These are phyloP conservation scores for Puccinia hordei DNA, from an alignment of 1,284 basidiomycete genomes.

Conservation along the genomic window DNA sequence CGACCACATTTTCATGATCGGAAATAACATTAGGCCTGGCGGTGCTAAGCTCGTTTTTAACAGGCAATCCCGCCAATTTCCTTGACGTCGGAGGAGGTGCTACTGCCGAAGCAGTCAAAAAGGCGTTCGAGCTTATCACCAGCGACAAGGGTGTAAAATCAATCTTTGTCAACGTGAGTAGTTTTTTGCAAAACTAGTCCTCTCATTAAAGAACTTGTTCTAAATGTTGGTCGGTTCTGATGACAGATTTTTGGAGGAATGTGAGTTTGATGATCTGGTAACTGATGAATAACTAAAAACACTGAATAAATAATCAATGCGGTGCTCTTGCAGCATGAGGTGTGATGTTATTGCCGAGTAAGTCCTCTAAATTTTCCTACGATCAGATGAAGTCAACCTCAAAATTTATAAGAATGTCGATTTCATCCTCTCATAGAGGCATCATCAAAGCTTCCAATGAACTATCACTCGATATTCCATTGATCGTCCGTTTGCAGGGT, in stretches of 20 bases:
- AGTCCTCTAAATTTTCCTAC: neutral
- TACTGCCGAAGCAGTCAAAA: constrained; percentile 97
- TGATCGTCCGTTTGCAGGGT: constrained; percentile 92
- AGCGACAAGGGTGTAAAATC: constrained; percentile 89
- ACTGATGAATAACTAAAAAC: constrained; percentile 60
- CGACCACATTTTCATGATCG: constrained; percentile 45
- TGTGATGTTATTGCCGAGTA: constrained; percentile 70
- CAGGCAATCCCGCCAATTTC: constrained; percentile 87
- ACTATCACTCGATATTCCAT: constrained; percentile 77
- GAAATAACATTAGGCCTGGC: neutral
- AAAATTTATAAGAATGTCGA: neutral
- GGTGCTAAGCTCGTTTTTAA: neutral
- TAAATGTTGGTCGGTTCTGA: neutral
- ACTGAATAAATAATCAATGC: constrained; percentile 19
- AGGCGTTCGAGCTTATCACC: constrained; percentile 94
- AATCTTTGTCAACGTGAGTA: constrained; percentile 87
- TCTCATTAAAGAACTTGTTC: neutral
- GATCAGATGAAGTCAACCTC: neutral
- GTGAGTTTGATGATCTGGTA: constrained; percentile 51
- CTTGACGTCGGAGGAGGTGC: constrained; percentile 97
- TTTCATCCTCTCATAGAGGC: constrained; percentile 68
- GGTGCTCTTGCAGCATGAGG: constrained; percentile 77
- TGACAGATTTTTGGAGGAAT: constrained; percentile 57
- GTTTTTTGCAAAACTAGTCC: neutral
- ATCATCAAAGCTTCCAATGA: constrained; percentile 98